phyloP scores from a whole-genome alignment of 2,329 filamentous ascomycete species.

The Hansfordia pulvinata region DNA sequence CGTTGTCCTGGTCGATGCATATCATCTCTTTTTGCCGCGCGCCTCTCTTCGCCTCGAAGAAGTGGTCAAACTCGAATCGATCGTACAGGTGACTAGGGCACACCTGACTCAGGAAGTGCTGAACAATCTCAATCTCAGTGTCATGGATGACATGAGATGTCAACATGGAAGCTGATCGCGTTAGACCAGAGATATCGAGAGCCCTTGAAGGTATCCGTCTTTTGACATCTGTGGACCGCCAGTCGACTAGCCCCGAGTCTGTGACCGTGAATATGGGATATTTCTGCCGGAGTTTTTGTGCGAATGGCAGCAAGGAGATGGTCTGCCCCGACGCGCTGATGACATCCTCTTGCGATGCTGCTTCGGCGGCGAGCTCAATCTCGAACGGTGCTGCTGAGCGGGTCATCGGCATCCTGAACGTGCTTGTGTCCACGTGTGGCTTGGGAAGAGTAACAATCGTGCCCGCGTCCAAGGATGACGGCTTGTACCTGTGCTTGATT shows the following conservation, averaged over 20 bases:
- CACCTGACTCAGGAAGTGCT: conserved; percentile 17
- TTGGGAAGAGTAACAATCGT: too few relatives aligned
- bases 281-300: conserved; percentile 14
- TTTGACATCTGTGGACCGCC: conserved; percentile 14
- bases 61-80: conserved; percentile 19
- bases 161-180: conserved; percentile 1
- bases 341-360: neutral
- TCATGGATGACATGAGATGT: conserved; percentile 12
- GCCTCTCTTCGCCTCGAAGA: conserved; percentile 16
- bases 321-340: conserved; percentile 6
- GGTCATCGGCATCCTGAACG: too few relatives aligned
- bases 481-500: conserved; percentile 16
- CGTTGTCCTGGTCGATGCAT: conserved; percentile 17
- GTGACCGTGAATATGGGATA: conserved; percentile 15
- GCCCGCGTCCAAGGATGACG: too few relatives aligned
- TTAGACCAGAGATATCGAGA: conserved; percentile 2
- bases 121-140: conserved; percentile 17
- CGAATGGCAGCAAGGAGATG: conserved; percentile 15
- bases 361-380: neutral
- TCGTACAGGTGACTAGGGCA: conserved; percentile 18
- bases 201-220: conserved; percentile 10
- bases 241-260: conserved; percentile 13
- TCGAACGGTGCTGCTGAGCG: too few relatives aligned
- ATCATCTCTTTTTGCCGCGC: conserved; percentile 16
- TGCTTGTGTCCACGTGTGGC: too few relatives aligned